phyloP scores from a whole-genome alignment of 768 basidiomycete genomes.

The Pleurotus tuber-regium region DNA sequence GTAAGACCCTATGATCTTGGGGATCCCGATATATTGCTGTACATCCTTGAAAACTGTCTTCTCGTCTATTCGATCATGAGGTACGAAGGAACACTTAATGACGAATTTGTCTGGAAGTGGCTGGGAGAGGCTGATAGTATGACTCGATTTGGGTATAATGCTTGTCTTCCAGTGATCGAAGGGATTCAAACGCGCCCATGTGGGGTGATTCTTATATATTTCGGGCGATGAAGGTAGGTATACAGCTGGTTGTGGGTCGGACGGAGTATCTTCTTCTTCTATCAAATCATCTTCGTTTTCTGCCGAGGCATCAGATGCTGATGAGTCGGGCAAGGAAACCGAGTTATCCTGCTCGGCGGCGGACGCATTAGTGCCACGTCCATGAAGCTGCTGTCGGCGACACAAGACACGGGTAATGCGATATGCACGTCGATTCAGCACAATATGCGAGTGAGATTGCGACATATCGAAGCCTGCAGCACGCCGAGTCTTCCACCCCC shows the following conservation, averaged over 20 bases:
- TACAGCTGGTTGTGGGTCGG: no score
- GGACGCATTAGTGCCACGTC: constrained; percentile 10
- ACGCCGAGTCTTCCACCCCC: background rate
- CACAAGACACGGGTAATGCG: constrained; percentile 5
- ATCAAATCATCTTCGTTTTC: no score
- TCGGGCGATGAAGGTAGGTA: background rate
- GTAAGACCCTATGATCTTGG: background rate
- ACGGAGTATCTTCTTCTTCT: no score
- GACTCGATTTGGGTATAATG: background rate
- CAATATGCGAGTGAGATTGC: background rate
- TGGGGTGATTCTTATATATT: background rate
- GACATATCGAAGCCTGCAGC: background rate
- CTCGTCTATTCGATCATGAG: background rate
- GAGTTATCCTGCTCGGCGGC: background rate
- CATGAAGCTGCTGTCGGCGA: background rate
- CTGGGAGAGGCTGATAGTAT: background rate
- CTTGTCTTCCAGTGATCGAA: background rate
- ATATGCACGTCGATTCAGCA: background rate
- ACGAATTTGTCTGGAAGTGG: background rate
- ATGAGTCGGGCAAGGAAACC: no score
- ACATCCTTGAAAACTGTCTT: constrained; percentile 7
- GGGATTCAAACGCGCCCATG: constrained; percentile 2
- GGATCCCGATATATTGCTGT: constrained; percentile 11
- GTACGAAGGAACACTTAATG: background rate
- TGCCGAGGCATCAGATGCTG: no score